These are phyloP conservation scores for Cladosporium sp. DNA, from an alignment of 2,329 filamentous ascomycete genomes.

Conservation along the genomic window DNA sequence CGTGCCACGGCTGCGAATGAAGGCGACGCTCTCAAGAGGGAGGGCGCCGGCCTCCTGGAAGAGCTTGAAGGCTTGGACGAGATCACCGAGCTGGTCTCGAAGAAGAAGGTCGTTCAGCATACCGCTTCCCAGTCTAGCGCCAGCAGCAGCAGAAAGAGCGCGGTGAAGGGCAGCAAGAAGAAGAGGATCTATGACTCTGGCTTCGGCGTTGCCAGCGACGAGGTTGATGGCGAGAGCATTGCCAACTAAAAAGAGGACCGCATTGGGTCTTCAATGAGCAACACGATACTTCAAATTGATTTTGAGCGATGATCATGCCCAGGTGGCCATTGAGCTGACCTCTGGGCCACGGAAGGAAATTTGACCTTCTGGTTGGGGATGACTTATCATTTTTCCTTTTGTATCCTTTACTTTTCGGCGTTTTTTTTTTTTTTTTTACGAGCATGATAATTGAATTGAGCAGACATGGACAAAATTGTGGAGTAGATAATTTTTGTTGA, in stretches of 20 bases:
- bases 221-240: conserved; percentile 9
- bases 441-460: not conserved
- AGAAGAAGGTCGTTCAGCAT: conserved; percentile 13
- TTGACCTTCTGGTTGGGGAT: not conserved
- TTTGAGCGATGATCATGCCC: not conserved
- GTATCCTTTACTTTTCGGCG: not conserved
- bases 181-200: conserved; percentile 25
- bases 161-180: conserved; percentile 14
- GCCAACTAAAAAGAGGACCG: not conserved
- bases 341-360: not conserved
- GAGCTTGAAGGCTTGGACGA: conserved; percentile 25
- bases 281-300: not conserved
- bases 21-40: conserved; percentile 17
- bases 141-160: conserved; percentile 11
- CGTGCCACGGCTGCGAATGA: conserved; percentile 22
- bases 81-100: conserved; percentile 15
- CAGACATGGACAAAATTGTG: not conserved
- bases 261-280: not conserved
- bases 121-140: not conserved
- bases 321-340: not conserved
- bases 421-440: not conserved
- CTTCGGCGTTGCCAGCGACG: conserved; percentile 21
- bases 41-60: conserved; percentile 18
- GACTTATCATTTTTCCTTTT: not conserved
- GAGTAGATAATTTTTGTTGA: not conserved